Conservation (phyloP, 2,329 filamentous ascomycete genomes). For the Penicillium sp. region DNA sequence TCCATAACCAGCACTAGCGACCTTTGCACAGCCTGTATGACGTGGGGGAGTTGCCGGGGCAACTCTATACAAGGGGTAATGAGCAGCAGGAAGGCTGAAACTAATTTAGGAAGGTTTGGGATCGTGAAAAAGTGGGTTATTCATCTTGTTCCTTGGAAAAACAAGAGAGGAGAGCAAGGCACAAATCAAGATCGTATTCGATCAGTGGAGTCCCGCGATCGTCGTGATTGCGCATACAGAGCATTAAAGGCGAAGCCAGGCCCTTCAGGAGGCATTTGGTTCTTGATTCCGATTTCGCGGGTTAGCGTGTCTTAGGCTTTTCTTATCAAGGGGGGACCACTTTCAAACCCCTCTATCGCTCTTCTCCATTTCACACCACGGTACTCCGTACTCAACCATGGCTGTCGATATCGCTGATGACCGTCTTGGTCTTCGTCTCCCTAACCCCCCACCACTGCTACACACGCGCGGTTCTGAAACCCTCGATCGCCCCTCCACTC, state of each 20-base stretch:
- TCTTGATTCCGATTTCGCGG: background rate
- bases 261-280: background rate
- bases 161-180: background rate
- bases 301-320: background rate
- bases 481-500: constrained; percentile 49
- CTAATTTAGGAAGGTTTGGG: constrained; percentile 8
- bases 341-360: background rate
- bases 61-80: constrained; percentile 10
- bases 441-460: constrained; percentile 49
- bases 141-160: background rate
- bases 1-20: background rate
- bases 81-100: background rate
- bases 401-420: constrained; percentile 37
- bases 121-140: constrained; percentile 12
- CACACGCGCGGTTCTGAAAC: constrained; percentile 51
- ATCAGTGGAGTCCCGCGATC: constrained; percentile 2
- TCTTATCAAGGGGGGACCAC: constrained; percentile 8
- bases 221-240: background rate
- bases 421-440: constrained; percentile 40
- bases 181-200: constrained; percentile 3
- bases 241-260: background rate
- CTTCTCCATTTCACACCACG: background rate
- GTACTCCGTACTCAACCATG: constrained; percentile 24
- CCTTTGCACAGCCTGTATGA: constrained; percentile 17
- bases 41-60: constrained; percentile 24